Base-by-base conservation (phyloP, 2,329 filamentous ascomycete species). In the Microsporum canis region DNA sequence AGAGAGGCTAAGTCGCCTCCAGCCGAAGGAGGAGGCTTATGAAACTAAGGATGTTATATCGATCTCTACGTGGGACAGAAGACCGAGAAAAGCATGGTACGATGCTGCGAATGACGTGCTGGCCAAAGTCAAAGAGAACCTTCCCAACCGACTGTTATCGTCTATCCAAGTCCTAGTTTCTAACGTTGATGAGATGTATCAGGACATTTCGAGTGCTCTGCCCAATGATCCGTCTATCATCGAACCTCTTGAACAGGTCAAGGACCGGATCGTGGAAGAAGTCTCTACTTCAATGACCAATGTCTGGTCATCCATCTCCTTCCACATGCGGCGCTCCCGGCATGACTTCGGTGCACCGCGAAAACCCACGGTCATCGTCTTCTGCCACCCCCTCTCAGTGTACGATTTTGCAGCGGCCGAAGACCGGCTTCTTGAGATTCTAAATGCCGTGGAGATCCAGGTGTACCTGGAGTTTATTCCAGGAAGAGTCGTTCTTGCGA, bases 391-490 rank as follows among this genome's bases (percentile, higher is more conserved):
- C 12, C n/a, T 31, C 2, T 59, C 57, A 3, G 12, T 33, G 0
- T 59, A 17, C 29, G 57, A 59, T n/a, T 59, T 59, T 59, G 39
- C 3, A 34, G n/a, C 23, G 10, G 38, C 41, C 4, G 38, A 45
- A 38, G 41, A 47, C 29, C 38, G 41, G 5, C 31, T 59, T 0
- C n/a, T 47, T 29, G 10, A 59, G 17, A 47, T 59, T 23, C 27
- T 59, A 27, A 43, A n/a, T 6, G 36, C 12, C 8, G 5, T 43
- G 5, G 34, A 29, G 7, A 29, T 47, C 3, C 39, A 45, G 8
- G 36, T 59, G 7, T 36, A 33, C 36, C 7, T 59, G n/a, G 57
- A 59, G n/a, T 36, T 59, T 34, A n/a, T 59, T 34, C 57, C 57
- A 12, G 57, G 57, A n/a, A 53, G 29, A 1, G 2, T 23, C 17